Percentiles rank a stretch among this genome's conserved stretches.
Evolutionary conservation across 768 basidiomycete genomes (phyloP).

Genomic region (Ramaria sp.): DNA sequence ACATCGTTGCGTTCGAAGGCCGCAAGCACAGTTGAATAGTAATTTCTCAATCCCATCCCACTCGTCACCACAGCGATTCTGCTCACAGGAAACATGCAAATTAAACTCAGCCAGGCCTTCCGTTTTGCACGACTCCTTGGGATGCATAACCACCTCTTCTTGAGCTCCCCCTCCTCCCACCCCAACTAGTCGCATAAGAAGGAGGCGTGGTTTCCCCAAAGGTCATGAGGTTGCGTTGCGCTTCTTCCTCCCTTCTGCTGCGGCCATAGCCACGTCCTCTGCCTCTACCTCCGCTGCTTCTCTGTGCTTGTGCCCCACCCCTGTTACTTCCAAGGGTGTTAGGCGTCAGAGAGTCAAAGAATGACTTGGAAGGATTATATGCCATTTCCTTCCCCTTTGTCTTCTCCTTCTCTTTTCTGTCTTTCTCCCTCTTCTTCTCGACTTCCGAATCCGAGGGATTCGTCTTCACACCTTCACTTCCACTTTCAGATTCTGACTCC

Average conservation of each 20-base stretch:
- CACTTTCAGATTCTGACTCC: constrained; percentile 17
- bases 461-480: constrained; percentile 21
- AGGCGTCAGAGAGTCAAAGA: constrained; percentile 64
- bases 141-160: constrained; percentile 21
- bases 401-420: constrained; percentile 28
- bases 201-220: constrained; percentile 82
- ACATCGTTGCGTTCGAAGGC: neutral
- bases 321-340: constrained; percentile 21
- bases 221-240: constrained; percentile 76
- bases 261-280: constrained; percentile 39
- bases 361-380: constrained; percentile 69
- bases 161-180: constrained; percentile 27
- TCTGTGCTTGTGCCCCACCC: constrained; percentile 31
- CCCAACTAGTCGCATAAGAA: constrained; percentile 71
- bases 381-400: constrained; percentile 24
- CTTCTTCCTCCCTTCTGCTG: constrained; percentile 70
- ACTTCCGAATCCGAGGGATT: constrained; percentile 19
- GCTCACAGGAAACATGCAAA: neutral
- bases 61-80: neutral
- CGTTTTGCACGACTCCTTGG: neutral
- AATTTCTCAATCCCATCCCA: neutral
- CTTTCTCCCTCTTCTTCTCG: constrained; percentile 13
- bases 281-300: constrained; percentile 16
- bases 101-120: constrained; percentile 2
- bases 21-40: neutral